These are phyloP conservation scores for Coniochaeta hoffmannii DNA, from an alignment of 2,329 filamentous ascomycete genomes.

Conservation along the genomic window DNA sequence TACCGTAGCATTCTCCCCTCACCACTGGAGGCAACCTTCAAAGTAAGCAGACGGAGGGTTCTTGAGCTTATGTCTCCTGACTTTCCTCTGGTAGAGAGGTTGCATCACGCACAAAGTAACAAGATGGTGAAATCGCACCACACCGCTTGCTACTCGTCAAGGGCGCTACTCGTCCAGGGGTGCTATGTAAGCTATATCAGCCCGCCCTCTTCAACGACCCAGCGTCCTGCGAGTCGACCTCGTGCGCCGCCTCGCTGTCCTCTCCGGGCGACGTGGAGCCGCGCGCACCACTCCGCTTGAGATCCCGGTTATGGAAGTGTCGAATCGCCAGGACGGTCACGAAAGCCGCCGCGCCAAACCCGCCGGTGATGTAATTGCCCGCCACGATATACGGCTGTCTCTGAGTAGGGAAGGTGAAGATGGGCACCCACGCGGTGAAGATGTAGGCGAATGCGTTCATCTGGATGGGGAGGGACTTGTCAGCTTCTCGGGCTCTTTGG, in stretches of 20 bases:
- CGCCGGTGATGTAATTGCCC: slow-evolving; percentile 20
- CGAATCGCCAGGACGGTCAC: slow-evolving; percentile 13
- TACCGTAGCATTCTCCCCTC: neutral
- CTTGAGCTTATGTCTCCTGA: neutral
- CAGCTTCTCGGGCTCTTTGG: neutral
- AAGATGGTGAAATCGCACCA: neutral
- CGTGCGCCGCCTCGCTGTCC: slow-evolving; percentile 5
- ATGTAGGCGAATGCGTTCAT: slow-evolving; percentile 22
- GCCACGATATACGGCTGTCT: slow-evolving; percentile 20
- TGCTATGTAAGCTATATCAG: neutral
- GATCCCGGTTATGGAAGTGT: slow-evolving; percentile 14
- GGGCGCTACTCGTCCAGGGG: too few relatives aligned
- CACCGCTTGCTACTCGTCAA: neutral
- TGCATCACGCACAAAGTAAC: neutral
- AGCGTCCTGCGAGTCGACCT: neutral
- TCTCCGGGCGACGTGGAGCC: slow-evolving; percentile 6
- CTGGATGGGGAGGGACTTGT: slow-evolving; percentile 5
- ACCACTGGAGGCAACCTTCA: neutral
- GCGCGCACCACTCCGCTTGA: slow-evolving; percentile 6
- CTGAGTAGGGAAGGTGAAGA: slow-evolving; percentile 21
- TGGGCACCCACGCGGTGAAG: slow-evolving; percentile 20
- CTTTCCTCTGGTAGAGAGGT: neutral
- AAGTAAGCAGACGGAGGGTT: too few relatives aligned
- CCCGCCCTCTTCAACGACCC: neutral
- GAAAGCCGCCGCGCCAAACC: slow-evolving; percentile 12